These are phyloP conservation scores for Serpula lacrymans DNA, from an alignment of 768 basidiomycete genomes.

Conservation along the genomic window DNA sequence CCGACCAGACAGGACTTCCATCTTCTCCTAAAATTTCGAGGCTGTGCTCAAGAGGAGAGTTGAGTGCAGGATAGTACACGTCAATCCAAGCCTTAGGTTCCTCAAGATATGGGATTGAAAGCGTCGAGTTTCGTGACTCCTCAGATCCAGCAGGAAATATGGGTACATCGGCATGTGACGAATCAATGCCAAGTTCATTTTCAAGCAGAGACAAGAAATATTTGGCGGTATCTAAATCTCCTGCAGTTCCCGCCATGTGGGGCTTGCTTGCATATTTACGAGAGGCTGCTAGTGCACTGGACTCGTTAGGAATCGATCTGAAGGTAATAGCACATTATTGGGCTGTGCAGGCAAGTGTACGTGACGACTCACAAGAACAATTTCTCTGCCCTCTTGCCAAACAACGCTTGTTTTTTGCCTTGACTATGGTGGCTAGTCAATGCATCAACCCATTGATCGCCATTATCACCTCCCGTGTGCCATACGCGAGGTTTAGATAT, in stretches of 20 bases:
- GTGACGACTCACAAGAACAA: conserved; percentile 39
- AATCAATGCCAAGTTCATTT: conserved; percentile 40
- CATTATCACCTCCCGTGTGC: conserved; percentile 7
- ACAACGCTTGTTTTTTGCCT: conserved; percentile 16
- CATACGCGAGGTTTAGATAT: too few relatives aligned
- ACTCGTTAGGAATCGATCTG: conserved; percentile 50
- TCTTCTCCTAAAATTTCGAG: conserved; percentile 54
- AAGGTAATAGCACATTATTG: background rate
- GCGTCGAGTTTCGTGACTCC: conserved; percentile 51
- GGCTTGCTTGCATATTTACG: conserved; percentile 50
- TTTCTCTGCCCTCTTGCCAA: conserved; percentile 38
- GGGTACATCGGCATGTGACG: conserved; percentile 30
- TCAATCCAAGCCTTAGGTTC: conserved; percentile 59
- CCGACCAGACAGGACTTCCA: conserved; percentile 50
- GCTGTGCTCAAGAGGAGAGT: conserved; percentile 56
- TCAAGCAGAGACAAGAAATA: conserved; percentile 52
- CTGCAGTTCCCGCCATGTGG: conserved; percentile 57
- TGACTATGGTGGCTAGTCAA: conserved; percentile 14
- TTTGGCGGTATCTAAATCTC: conserved; percentile 56
- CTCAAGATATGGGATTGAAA: conserved; percentile 38
- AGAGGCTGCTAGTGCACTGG: conserved; percentile 48
- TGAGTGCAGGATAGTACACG: conserved; percentile 73
- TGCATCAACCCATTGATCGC: conserved; percentile 10
- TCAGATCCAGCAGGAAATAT: conserved; percentile 56
- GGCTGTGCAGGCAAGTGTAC: background rate